These are phyloP conservation scores for Fusarium xylarioides DNA, from an alignment of 2,329 filamentous ascomycete species.

Conservation along the genomic window DNA sequence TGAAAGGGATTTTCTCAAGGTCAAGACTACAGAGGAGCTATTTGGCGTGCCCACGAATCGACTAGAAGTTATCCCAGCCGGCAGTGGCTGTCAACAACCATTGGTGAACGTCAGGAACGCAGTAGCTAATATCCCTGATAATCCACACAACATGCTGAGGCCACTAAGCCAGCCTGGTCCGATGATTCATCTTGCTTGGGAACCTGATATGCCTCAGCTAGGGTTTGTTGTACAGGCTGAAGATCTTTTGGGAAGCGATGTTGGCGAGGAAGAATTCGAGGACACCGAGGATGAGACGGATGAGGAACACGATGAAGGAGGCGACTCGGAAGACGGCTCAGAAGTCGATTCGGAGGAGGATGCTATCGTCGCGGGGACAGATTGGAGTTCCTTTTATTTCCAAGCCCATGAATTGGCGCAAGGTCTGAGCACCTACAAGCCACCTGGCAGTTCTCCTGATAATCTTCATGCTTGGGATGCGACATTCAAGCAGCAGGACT, in stretches of 20 bases:
- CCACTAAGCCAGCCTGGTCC: neutral
- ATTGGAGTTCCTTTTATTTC: slow-evolving; percentile 12
- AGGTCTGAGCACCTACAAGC: neutral
- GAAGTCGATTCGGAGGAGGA: slow-evolving; percentile 21
- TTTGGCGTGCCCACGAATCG: slow-evolving; percentile 42
- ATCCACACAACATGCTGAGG: slow-evolving; percentile 41
- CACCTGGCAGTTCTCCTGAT: slow-evolving; percentile 1
- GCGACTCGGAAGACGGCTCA: slow-evolving; percentile 21
- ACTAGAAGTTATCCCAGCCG: slow-evolving; percentile 30
- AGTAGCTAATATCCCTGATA: slow-evolving; percentile 43
- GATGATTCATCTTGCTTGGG: slow-evolving; percentile 8
- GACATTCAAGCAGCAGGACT: slow-evolving; percentile 6
- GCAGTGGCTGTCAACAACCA: slow-evolving; percentile 20
- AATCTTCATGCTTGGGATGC: slow-evolving; percentile 24
- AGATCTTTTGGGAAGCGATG: slow-evolving; percentile 21
- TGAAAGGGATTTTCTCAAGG: slow-evolving; percentile 53
- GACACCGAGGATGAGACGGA: slow-evolving; percentile 33
- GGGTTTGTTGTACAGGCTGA: slow-evolving; percentile 5
- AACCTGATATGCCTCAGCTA: slow-evolving; percentile 21
- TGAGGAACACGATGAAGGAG: slow-evolving; percentile 27
- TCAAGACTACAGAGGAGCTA: slow-evolving; percentile 47
- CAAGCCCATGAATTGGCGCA: slow-evolving; percentile 1
- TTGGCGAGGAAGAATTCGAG: slow-evolving; percentile 28
- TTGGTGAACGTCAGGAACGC: slow-evolving; percentile 43
- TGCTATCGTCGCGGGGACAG: slow-evolving; percentile 1